phyloP scores from a whole-genome alignment of 139 green algal genomes.

The Chlorella sp. region DNA sequence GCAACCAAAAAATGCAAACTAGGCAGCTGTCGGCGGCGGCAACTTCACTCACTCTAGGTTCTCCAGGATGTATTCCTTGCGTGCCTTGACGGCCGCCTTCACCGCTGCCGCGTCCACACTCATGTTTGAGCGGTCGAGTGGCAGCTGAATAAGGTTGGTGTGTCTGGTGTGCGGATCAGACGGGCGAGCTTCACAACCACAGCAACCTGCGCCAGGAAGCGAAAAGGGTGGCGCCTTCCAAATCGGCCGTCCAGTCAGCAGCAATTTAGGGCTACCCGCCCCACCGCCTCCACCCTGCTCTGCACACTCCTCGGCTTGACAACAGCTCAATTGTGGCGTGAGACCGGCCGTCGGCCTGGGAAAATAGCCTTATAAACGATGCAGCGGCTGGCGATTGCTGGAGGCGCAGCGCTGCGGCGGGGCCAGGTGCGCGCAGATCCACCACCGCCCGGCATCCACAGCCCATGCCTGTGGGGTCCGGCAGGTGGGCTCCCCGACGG shows the following conservation, averaged over 20 bases:
- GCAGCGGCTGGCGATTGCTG: not conserved
- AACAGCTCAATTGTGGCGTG: not conserved
- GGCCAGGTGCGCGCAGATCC: slow-evolving; percentile 18
- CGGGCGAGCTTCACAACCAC: too few relatives aligned
- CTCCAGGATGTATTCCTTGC: slow-evolving; percentile 27
- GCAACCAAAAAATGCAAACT: not conserved
- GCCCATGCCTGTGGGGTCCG: not conserved
- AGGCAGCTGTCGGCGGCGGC: not conserved
- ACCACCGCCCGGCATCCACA: too few relatives aligned
- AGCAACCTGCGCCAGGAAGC: too few relatives aligned
- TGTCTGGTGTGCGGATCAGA: too few relatives aligned
- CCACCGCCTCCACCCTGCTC: not conserved
- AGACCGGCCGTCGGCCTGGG: not conserved
- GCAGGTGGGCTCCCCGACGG: not conserved
- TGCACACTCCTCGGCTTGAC: not conserved
- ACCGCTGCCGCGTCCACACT: slow-evolving; percentile 19
- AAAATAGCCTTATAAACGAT: not conserved
- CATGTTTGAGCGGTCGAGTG: not conserved
- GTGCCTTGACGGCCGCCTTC: slow-evolving; percentile 4
- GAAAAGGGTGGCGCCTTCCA: too few relatives aligned
- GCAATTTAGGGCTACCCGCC: not conserved
- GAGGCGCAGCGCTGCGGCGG: slow-evolving; percentile 1
- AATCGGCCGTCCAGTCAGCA: too few relatives aligned
- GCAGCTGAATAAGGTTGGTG: not conserved
- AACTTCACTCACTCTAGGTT: slow-evolving; percentile 48